A percentile compares a stretch with the other conserved stretches of the same genome.
phyloP scores from a whole-genome alignment of 257 asterid genomes.

The Coffea eugenioides region DNA sequence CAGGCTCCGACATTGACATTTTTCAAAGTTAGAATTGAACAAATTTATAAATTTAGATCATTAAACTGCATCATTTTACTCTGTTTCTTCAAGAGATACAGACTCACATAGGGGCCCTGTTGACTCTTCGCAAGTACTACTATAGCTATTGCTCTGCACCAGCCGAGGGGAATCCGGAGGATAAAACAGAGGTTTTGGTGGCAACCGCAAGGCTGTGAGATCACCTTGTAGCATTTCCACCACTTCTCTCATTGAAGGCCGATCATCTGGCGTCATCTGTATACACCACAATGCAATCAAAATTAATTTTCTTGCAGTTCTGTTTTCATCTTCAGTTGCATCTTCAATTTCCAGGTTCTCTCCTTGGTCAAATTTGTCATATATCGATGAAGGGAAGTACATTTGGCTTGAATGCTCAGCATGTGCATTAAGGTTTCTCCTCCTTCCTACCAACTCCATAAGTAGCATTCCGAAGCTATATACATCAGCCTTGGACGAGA shows the following conservation, averaged over 20 bases:
- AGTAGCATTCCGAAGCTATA: neutral
- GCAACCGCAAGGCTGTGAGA: neutral
- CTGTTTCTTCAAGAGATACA: neutral
- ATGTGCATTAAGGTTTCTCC: neutral
- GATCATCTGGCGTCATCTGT: conserved; percentile 11
- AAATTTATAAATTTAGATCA: too few relatives aligned
- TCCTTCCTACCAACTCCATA: neutral
- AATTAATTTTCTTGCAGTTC: neutral
- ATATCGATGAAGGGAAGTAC: neutral
- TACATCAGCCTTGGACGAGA: neutral
- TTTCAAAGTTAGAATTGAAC: too few relatives aligned
- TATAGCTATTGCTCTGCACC: neutral
- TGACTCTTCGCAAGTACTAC: neutral
- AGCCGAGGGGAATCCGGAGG: neutral
- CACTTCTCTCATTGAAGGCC: conserved; percentile 24
- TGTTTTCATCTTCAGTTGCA: neutral
- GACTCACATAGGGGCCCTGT: neutral
- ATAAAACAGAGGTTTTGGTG: conserved; percentile 12
- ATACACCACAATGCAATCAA: conserved; percentile 13
- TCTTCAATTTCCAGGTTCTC: neutral
- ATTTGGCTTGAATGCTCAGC: neutral
- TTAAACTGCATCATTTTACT: too few relatives aligned
- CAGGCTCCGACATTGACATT: too few relatives aligned
- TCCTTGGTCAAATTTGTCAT: neutral
- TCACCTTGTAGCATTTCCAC: conserved; percentile 19